Evolutionary conservation across 208 protist species (phyloP).

Genomic region (Acanthamoeba culbertsoni): DNA sequence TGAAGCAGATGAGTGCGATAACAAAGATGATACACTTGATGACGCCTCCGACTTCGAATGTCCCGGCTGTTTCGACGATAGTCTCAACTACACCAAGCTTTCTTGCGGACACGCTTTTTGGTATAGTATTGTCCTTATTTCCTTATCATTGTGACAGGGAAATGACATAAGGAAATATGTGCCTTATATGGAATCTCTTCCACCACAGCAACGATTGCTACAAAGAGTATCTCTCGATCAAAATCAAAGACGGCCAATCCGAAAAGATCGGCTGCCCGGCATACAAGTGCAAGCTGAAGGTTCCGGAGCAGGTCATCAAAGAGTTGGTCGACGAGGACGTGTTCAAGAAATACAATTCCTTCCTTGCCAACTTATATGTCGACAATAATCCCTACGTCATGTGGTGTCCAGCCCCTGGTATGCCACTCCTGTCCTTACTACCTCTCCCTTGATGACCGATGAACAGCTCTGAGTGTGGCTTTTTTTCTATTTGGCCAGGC

Average conservation of each 20-base stretch:
- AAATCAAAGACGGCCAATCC: conserved; percentile 15
- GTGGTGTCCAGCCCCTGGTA: conserved; percentile 21
- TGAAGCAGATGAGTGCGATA: neutral
- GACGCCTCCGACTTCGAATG: neutral
- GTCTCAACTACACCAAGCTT: neutral
- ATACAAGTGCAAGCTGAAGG: neutral
- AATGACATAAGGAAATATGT: neutral
- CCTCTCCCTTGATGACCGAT: neutral
- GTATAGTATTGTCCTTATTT: no score
- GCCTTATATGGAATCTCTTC: no score
- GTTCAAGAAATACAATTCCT: conserved; percentile 45
- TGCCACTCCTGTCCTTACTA: neutral
- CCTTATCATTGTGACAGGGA: no score
- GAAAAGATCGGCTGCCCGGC: conserved; percentile 21
- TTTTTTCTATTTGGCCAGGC: neutral
- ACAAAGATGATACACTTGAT: neutral
- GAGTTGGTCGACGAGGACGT: neutral
- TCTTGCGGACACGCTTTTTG: neutral
- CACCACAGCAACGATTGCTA: conserved; percentile 5
- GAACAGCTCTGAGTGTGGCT: neutral
- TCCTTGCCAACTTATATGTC: conserved; percentile 17
- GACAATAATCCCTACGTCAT: conserved; percentile 1
- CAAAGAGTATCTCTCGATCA: conserved; percentile 26
- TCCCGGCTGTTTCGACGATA: conserved; percentile 27
- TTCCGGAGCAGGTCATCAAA: neutral